Conservation (phyloP, 108 stramenopile species). For the Skeletonema menzelii region DNA sequence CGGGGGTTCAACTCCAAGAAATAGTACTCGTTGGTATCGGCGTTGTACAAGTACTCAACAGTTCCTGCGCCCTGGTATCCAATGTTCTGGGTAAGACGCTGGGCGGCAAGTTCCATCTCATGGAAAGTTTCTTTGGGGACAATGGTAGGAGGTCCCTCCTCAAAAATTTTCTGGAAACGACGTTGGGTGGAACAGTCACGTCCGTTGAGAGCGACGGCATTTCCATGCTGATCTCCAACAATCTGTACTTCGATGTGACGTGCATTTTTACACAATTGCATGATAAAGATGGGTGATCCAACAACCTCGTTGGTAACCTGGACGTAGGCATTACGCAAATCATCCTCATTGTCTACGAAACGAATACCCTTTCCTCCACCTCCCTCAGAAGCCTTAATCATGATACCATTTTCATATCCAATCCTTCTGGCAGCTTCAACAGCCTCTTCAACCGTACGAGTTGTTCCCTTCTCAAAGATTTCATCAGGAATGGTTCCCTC, state of each 20-base stretch:
- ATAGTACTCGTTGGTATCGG: conserved; percentile 90
- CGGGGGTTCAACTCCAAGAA: conserved; percentile 99
- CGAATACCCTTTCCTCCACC: conserved; percentile 99
- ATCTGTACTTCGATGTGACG: conserved; percentile 99
- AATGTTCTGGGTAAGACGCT: conserved; percentile 92
- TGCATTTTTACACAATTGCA: conserved; percentile 97
- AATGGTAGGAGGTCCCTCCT: conserved; percentile 94
- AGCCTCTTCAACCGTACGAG: conserved; percentile 91
- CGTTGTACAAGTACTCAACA: conserved; percentile 98
- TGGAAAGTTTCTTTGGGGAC: conserved; percentile 85
- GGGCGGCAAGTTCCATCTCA: conserved; percentile 94
- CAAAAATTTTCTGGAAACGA: conserved; percentile 99
- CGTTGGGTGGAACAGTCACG: conserved; percentile 98
- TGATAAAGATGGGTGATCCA: conserved; percentile 96
- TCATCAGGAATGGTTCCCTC: conserved; percentile 96
- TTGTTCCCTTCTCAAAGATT: conserved; percentile 91
- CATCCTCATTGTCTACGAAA: conserved; percentile 89
- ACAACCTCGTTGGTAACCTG: conserved; percentile 94
- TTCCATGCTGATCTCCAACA: conserved; percentile 97
- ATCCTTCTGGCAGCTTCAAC: conserved; percentile 89
- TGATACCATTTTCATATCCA: conserved; percentile 96
- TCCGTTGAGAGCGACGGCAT: conserved; percentile 95
- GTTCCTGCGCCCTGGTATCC: conserved; percentile 98
- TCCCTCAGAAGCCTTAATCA: conserved; percentile 99
- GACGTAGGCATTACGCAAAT: conserved; percentile 79